Evolutionary conservation across 148 eudicot genomes (phyloP), one percentile per base, ranked within the genome.

Genomic region (Chenopodium formosanum): DNA sequence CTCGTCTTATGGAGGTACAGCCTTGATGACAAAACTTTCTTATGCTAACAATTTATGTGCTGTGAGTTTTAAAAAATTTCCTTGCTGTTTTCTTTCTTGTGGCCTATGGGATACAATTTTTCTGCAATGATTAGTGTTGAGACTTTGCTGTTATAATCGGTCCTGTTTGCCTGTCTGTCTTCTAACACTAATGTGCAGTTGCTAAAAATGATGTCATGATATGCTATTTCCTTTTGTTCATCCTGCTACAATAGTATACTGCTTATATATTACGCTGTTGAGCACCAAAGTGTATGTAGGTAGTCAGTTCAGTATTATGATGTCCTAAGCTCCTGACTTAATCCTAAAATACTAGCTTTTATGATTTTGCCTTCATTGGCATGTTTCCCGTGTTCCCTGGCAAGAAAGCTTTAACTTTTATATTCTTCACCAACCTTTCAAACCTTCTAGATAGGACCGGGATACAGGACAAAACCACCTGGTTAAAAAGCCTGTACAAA

Each of bases 1-100:
- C 99, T 83, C 95, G 99, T n/a, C 95, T 96, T 66, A 90, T 94
- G 99, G 99, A 96, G 98, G 99, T 94, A 83, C 23, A 70, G 12
- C 37, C 70, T 12, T 4, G 32, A 17, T 48, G 52, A 48, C 52
- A 48, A 48, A 40, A 9, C 13, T 48, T 48, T 48, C 52, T 7
- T 8, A 56, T 70, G 48, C 47, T 2, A 34, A 40, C 8, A 13
- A 37, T 13, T 68, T 2, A 34, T 31, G 34, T 29, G 40, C 17
- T 29, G 16, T 69, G 72, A 32, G 16, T 3, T 31, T 32, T 3
- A 31, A 31, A 69, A 69, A 7, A 32, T 22, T 13, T 69, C 37
- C 37, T 67, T 14, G 0, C 7, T 32, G n/a, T 31, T 5, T 16
- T 17, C 44, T 48, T 12, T 9, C 14, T 48, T 48, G 52, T 48